These are phyloP conservation scores for Hemisphaericaspora nanyangensis DNA, from an alignment of 805 yeast genomes.

Conservation along the genomic window DNA sequence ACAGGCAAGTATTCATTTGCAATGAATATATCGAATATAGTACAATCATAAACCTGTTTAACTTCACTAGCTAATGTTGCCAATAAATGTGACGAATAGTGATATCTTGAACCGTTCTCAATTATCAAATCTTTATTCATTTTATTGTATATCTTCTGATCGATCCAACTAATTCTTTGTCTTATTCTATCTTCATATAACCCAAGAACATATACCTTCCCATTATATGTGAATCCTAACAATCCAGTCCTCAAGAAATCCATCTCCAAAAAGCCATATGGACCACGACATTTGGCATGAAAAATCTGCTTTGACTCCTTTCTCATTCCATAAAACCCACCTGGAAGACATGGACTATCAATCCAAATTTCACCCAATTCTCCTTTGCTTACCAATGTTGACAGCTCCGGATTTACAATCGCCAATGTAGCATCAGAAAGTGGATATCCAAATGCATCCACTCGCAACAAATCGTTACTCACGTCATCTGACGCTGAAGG, in stretches of 20 bases:
- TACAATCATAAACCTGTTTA: slow-evolving; percentile 79
- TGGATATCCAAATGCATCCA: slow-evolving; percentile 93
- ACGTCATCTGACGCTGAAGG: slow-evolving; percentile 48
- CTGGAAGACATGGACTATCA: slow-evolving; percentile 87
- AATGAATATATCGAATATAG: slow-evolving; percentile 80
- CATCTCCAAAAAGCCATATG: slow-evolving; percentile 63
- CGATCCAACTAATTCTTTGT: slow-evolving; percentile 68
- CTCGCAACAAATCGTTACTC: slow-evolving; percentile 46
- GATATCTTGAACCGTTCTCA: slow-evolving; percentile 52
- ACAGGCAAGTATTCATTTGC: slow-evolving; percentile 82
- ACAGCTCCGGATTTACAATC: slow-evolving; percentile 90
- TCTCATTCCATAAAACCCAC: slow-evolving; percentile 79
- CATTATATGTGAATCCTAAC: slow-evolving; percentile 82
- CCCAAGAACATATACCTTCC: slow-evolving; percentile 85
- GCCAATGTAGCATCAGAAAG: slow-evolving; percentile 92
- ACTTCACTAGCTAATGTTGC: slow-evolving; percentile 80
- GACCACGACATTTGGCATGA: slow-evolving; percentile 76
- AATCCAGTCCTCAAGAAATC: slow-evolving; percentile 88
- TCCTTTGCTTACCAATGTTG: slow-evolving; percentile 64
- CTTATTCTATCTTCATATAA: slow-evolving; percentile 87
- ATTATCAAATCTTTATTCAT: slow-evolving; percentile 28
- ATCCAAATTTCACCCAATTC: slow-evolving; percentile 97
- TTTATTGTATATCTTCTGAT: slow-evolving; percentile 37
- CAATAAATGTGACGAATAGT: slow-evolving; percentile 82
- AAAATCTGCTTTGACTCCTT: slow-evolving; percentile 67